Evolutionary conservation across 495 filamentous ascomycete species (phyloP).

Genomic region (Hypoxylon perforatum): DNA sequence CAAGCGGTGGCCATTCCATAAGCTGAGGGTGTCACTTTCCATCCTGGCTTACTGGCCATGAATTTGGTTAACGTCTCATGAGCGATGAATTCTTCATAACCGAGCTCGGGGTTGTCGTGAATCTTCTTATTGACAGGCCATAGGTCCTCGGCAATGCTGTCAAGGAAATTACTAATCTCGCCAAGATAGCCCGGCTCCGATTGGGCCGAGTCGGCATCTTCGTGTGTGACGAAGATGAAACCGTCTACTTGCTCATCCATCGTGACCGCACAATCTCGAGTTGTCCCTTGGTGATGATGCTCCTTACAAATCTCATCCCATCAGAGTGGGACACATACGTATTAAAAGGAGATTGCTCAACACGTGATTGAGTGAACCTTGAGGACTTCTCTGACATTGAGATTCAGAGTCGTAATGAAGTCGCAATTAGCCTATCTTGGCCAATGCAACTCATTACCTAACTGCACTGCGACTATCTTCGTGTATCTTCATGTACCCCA

Average conservation of each 20-base stretch:
- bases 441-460: not conserved
- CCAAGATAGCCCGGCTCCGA: slow-evolving; percentile 32
- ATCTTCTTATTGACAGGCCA: slow-evolving; percentile 63
- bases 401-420: slow-evolving; percentile 3
- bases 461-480: slow-evolving; percentile 7
- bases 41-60: slow-evolving; percentile 61
- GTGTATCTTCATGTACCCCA: slow-evolving; percentile 18
- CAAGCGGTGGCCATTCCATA: slow-evolving; percentile 68
- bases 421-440: slow-evolving; percentile 31
- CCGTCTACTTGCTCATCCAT: slow-evolving; percentile 38
- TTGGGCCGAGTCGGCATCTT: slow-evolving; percentile 31
- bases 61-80: slow-evolving; percentile 68
- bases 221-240: slow-evolving; percentile 42
- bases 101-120: slow-evolving; percentile 70
- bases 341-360: slow-evolving; percentile 3
- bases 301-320: not conserved
- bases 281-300: not conserved
- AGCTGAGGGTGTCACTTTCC: slow-evolving; percentile 65
- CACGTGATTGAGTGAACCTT: slow-evolving; percentile 24
- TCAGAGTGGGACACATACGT: not conserved
- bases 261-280: not conserved
- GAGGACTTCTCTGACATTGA: too few species aligned
- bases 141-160: slow-evolving; percentile 48
- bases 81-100: slow-evolving; percentile 66
- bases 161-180: slow-evolving; percentile 53